Conservation (phyloP, 768 basidiomycete species). For the Termitomyces eurrhizus region DNA sequence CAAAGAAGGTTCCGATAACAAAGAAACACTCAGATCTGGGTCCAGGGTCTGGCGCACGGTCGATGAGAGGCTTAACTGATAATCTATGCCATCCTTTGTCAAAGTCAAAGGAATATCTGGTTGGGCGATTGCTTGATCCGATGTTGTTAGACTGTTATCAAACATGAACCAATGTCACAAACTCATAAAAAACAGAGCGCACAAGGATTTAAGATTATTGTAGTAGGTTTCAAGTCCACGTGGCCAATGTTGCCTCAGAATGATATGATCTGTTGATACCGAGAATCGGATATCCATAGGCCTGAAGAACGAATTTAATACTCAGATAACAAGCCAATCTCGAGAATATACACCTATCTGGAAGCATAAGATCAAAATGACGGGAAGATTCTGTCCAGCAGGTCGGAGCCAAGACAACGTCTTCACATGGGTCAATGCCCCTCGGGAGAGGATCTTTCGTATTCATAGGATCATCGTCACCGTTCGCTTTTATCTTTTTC, state of each 20-base stretch:
- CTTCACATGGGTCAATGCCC: background rate
- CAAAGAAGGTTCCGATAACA: conserved; percentile 7
- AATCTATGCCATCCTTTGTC: conserved; percentile 30
- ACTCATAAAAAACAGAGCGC: conserved; percentile 18
- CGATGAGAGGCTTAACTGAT: conserved; percentile 42
- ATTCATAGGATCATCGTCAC: background rate
- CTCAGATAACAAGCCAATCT: background rate
- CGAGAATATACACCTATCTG: conserved; percentile 42
- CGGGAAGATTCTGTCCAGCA: conserved; percentile 35
- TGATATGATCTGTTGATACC: conserved; percentile 26
- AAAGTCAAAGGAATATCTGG: conserved; percentile 48
- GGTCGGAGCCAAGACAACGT: conserved; percentile 11
- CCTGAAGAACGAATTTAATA: conserved; percentile 25
- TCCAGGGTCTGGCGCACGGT: conserved; percentile 45
- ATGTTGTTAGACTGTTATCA: conserved; percentile 30
- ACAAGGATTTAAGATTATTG: conserved; percentile 39
- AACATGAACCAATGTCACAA: conserved; percentile 1
- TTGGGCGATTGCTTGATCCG: conserved; percentile 25
- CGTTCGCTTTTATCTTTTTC: background rate
- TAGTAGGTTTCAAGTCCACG: conserved; percentile 37
- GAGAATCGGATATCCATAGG: conserved; percentile 57
- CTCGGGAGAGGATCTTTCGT: background rate
- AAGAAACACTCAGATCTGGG: conserved; percentile 8
- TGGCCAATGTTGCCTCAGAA: conserved; percentile 34
- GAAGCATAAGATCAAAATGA: conserved; percentile 48